Base-by-base conservation (phyloP, 2,329 filamentous ascomycete species). In the Cercospora sesami region DNA sequence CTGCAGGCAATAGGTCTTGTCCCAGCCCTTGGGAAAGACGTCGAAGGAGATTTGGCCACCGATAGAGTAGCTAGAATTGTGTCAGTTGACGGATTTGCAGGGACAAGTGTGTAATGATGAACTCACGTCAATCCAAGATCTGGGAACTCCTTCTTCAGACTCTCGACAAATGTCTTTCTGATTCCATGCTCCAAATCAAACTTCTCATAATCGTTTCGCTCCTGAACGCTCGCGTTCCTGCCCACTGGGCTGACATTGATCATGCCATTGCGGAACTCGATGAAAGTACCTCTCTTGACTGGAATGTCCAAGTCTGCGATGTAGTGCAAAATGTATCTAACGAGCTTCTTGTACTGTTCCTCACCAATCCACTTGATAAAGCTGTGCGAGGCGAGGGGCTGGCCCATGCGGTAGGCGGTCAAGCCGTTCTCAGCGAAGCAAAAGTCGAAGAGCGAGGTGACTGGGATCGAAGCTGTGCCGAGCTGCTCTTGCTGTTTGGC, bases 1-100 rank as follows among this genome's bases (percentile, higher is more conserved):
- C 75, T 87, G 85, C 73, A 98, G 85, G 83, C 94, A 97, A 86
- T 97, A 99, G 9, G 92, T 97, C 89, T 98, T 99, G 84, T 99
- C 95, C 95, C 95, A 99, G 77, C 95, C 95, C 2, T 85, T 87
- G 72, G 95, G 95, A 86, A 99, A 99, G 76, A 98, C 91, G 79
- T 99, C 95, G 80, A 99, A 99, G 68, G 94, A 97, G 81, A 99
- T 97, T 79, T 97, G 93, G 63, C 95, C 95, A 75, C 95, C 95
- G 76, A 99, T 96, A 71, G 93, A 94, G 85, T 91, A 97, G 51
- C 91, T 94, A 69, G 10, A 60, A 28, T 10, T 4, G 36, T 18
- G n/a, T 30, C 26, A 53, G 55, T 63, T 14, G 26, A 28, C 26
- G 26, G 5, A 28, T 3, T 28, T 28, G 26, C 26, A 28, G 26